Evolutionary conservation across 306 rosid species (phyloP).

Genomic region (Hippophae tibetana): DNA sequence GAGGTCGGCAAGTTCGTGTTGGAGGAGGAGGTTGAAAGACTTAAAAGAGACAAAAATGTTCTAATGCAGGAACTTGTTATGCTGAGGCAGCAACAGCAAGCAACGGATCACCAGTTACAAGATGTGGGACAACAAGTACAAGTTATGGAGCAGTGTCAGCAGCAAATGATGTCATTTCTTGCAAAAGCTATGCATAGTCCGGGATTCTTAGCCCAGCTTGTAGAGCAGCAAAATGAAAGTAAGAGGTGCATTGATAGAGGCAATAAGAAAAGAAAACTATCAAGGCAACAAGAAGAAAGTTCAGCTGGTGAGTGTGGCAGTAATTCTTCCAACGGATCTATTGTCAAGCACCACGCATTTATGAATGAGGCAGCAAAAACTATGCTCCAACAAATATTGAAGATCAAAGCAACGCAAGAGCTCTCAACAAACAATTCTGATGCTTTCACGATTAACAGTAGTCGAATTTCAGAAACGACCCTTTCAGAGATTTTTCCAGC

Average conservation of each 20-base stretch:
- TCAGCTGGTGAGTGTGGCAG: constrained; percentile 18
- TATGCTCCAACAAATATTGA: constrained; percentile 36
- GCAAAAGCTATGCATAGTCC: constrained; percentile 58
- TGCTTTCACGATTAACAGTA: constrained; percentile 31
- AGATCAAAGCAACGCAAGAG: constrained; percentile 36
- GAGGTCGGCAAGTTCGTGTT: constrained; percentile 41
- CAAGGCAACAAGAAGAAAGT: constrained; percentile 40
- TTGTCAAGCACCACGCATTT: constrained; percentile 43
- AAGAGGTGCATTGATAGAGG: constrained; percentile 26
- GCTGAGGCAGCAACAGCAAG: constrained; percentile 52
- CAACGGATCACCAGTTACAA: constrained; percentile 48
- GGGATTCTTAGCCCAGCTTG: constrained; percentile 42
- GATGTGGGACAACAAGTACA: constrained; percentile 48
- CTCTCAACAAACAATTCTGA: constrained; percentile 38
- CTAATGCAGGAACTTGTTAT: constrained; percentile 72
- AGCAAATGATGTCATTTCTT: constrained; percentile 58
- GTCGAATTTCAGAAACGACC: constrained; percentile 35
- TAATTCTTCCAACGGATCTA: constrained; percentile 34
- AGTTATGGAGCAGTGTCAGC: constrained; percentile 61
- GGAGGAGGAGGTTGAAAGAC: constrained; percentile 50
- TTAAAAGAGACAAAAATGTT: constrained; percentile 53
- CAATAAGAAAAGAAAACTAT: constrained; percentile 49
- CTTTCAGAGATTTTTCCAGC: constrained; percentile 37
- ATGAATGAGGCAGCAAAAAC: constrained; percentile 62
- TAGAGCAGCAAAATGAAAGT: constrained; percentile 48